Evolutionary conservation across 371 early-diverging fungal species (phyloP), one percentile per base, ranked within the genome.

Genomic region (Mucor ambiguus): DNA sequence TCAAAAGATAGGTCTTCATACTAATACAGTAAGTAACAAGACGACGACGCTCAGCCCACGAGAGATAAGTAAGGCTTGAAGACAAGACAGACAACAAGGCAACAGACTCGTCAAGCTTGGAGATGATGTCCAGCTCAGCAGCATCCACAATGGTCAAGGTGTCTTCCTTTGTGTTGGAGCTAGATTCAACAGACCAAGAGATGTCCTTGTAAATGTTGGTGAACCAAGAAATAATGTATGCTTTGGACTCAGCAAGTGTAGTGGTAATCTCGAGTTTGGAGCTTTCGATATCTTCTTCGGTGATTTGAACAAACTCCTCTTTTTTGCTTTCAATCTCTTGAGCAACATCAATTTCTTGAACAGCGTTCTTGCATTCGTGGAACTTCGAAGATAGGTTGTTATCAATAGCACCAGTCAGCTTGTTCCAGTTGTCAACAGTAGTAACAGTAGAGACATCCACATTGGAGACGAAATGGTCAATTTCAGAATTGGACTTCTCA

Each of bases 11-110:
- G 18, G 66, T 54, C 55, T 72, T 72, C 35, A 75, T 55, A 3
- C 63, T 68, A 24, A 68, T 69, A 1, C 74, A 60, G 10, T 61
- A 54, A n/a, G 74, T 69, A 24, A 72, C 57, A 16, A 78, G 48
- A n/a, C 67, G 68, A 7, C 67, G 68, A 41, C 79, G 70, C 22
- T 79, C 72, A 28, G 66, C 26, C 69, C 62, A 65, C 16, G 71
- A 57, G 8, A 76, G 60, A 26, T 65, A 63, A 16, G 57, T 66
- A 16, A 61, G 58, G 6, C 54, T 66, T 12, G 30, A 35, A 14
- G 62, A 66, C 4, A 72, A 52, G 12, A 68, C 48, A 20, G 61
- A 56, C 26, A 72, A 28, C 37, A 58, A 59, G 7, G 63, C 37
- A 26, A 55, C 33, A 10, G 60, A 63, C 32, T 72, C 72, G 38